These are phyloP conservation scores for Solanum appendiculatum DNA, from an alignment of 257 asterid genomes.

Conservation along the genomic window DNA sequence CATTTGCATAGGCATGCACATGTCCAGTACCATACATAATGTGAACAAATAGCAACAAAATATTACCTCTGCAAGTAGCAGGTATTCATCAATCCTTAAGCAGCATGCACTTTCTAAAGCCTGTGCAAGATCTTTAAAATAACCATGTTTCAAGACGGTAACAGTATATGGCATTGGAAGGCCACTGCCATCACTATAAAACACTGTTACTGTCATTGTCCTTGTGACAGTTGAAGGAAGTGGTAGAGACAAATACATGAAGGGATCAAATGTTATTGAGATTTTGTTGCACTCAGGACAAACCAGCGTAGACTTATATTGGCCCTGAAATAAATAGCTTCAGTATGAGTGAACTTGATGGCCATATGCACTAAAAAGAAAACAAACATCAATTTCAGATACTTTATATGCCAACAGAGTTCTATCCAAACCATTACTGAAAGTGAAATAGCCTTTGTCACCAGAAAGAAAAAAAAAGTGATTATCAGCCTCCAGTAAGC, in stretches of 20 bases:
- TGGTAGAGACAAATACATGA: conserved; percentile 93
- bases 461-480: background rate
- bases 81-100: conserved; percentile 58
- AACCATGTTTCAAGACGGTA: conserved; percentile 67
- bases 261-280: conserved; percentile 93
- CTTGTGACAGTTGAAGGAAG: conserved; percentile 90
- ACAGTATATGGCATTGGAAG: conserved; percentile 94
- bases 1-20: background rate
- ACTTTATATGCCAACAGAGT: background rate
- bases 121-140: conserved; percentile 69
- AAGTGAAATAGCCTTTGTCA: background rate
- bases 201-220: conserved; percentile 66
- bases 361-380: background rate
- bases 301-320: conserved; percentile 88
- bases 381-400: background rate
- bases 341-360: background rate
- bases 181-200: conserved; percentile 78
- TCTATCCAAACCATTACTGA: background rate
- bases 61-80: conserved; percentile 88
- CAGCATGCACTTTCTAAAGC: conserved; percentile 63
- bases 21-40: background rate
- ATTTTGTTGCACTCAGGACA: conserved; percentile 84
- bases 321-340: conserved; percentile 55
- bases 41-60: background rate
- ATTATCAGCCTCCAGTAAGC: background rate